Percentiles rank a stretch among this genome's conserved stretches.
These are phyloP conservation scores for Cryptosporidium xiaoi DNA, from an alignment of 169 alveolate species.

Conservation along the genomic window DNA sequence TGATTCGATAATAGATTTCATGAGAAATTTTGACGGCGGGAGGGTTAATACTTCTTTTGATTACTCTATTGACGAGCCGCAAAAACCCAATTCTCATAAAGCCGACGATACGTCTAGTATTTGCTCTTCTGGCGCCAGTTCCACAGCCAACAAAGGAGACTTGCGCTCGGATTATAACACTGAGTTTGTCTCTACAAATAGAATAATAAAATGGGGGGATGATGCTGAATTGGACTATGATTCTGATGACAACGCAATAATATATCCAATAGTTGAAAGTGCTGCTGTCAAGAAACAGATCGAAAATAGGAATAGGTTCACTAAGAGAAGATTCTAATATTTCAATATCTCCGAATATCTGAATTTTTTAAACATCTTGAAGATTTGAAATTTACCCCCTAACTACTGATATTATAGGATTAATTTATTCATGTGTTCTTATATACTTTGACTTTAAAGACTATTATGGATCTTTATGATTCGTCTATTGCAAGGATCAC, in stretches of 20 bases:
- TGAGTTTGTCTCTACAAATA: conserved; percentile 20
- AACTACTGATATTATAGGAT: too few species aligned
- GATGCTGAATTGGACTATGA: conserved; percentile 56
- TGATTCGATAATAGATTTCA: neutral
- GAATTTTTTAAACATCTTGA: too few species aligned
- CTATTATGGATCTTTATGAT: neutral
- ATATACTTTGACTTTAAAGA: too few species aligned
- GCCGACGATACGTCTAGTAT: conserved; percentile 36
- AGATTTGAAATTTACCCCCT: too few species aligned
- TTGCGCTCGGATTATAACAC: neutral
- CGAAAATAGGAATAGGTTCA: conserved; percentile 61
- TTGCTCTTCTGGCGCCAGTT: conserved; percentile 20
- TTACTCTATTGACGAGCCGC: neutral
- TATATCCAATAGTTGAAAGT: conserved; percentile 45
- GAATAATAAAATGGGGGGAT: conserved; percentile 39
- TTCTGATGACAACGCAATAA: conserved; percentile 57
- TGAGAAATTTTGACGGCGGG: neutral
- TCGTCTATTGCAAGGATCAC: conserved; percentile 86
- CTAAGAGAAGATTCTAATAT: conserved; percentile 92
- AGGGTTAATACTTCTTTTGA: neutral
- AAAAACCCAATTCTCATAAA: neutral
- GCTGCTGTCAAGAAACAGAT: conserved; percentile 57
- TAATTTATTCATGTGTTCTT: too few species aligned
- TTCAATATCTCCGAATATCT: conserved; percentile 77
- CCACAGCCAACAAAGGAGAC: neutral